Evolutionary conservation across 2,329 filamentous ascomycete species (phyloP), one percentile per base, ranked within the genome.

Genomic region (Aspergillus carbonarius): DNA sequence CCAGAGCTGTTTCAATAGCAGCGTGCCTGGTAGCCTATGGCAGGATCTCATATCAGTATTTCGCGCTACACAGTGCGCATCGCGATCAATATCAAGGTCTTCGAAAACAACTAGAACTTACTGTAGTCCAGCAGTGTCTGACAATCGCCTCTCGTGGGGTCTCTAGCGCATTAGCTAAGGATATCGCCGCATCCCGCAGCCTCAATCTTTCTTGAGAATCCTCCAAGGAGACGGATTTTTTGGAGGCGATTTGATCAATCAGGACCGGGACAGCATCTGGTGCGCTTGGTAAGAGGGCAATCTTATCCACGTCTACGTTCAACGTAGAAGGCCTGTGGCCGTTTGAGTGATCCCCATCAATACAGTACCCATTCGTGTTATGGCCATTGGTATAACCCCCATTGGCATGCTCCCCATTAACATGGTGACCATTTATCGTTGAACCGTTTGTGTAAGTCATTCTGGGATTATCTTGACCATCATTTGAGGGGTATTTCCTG

Each of bases 141-240:
- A 60, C 51, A 20, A 65, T 63, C 20, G 57, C 58, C 42, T 62
- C 63, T 10, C 60, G 61, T 5, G 63, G 63, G 1, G 63, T 65
- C 27, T 65, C 61, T 20, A 65, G 55, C 1, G 63, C 61, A 32
- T 64, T 55, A 2, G 57, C 55, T 3, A 65, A 42, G 5, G 63
- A 57, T 23, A 61, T 59, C 46, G 63, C 63, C 12, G 60, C 54
- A 47, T 66, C 66, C 7, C 65, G 44, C 13, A 68, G 56, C 4
- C 59, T 54, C 7, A 57, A 32, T 6, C 66, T 57, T 18, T 63
- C 55, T 15, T 60, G 54, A 20, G 49, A 15, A 23, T 61, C 50
- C 18, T 61, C 32, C 10, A 59, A 23, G 4, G 27, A 23, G 27
- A 54, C 51, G 2, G 46, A 25, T 9, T 58, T 61, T 1, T 57